Evolutionary conservation across 768 basidiomycete species (phyloP).

Genomic region (Suillus subluteus): DNA sequence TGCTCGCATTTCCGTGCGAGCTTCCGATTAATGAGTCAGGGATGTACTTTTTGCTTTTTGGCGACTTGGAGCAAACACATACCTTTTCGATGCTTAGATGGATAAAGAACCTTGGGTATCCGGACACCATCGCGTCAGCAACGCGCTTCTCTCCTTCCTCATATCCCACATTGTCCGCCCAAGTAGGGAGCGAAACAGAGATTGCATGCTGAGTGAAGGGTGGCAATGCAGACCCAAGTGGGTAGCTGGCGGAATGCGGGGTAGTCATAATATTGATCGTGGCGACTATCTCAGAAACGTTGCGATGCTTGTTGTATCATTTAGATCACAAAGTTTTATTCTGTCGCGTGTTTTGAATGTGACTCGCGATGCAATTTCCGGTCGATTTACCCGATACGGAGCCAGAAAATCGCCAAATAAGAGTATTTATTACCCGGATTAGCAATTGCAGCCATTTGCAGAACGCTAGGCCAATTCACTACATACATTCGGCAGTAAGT

Average conservation of each 20-base stretch:
- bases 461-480: no score
- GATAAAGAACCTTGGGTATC: conserved; percentile 96
- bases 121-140: conserved; percentile 77
- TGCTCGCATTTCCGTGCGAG: conserved; percentile 76
- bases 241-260: conserved; percentile 13
- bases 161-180: conserved; percentile 90
- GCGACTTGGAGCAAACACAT: conserved; percentile 25
- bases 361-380: neutral
- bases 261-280: conserved; percentile 12
- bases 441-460: no score
- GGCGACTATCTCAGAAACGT: neutral
- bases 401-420: no score
- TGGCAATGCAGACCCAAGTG: conserved; percentile 58
- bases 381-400: no score
- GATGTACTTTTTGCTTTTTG: neutral
- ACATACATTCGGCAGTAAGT: no score
- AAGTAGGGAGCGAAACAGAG: conserved; percentile 92
- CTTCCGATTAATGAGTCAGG: conserved; percentile 42
- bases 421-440: no score
- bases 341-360: neutral
- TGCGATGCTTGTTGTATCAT: neutral
- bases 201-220: conserved; percentile 84
- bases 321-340: neutral
- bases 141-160: conserved; percentile 88
- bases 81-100: conserved; percentile 86